phyloP scores from a whole-genome alignment of 2,329 filamentous ascomycete species.

The Trichoderma gracile region DNA sequence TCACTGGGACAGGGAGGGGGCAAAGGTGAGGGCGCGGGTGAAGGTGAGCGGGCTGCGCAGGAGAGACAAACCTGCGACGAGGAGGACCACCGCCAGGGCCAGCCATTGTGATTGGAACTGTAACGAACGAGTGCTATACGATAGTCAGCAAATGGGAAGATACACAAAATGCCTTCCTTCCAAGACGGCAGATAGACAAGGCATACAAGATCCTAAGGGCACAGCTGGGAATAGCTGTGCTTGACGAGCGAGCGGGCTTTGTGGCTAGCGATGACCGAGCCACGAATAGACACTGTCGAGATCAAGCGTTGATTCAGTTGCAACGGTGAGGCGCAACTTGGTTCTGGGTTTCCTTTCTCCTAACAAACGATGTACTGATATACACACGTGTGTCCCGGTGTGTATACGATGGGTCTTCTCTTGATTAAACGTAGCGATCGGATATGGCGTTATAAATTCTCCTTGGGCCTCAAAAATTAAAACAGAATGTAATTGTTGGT shows the following conservation, averaged over 20 bases:
- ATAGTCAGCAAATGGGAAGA: neutral
- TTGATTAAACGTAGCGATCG: conserved; percentile 41
- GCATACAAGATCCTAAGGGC: conserved; percentile 34
- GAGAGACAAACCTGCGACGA: conserved; percentile 58
- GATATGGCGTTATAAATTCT: conserved; percentile 31
- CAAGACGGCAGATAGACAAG: neutral
- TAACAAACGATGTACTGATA: neutral
- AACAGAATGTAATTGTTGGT: conserved; percentile 22
- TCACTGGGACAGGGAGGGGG: neutral
- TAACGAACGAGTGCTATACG: conserved; percentile 31
- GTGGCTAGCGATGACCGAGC: neutral
- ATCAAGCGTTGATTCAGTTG: neutral
- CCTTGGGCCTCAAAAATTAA: conserved; percentile 4
- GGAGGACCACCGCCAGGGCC: conserved; percentile 93
- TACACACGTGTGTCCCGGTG: neutral
- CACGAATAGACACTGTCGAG: neutral
- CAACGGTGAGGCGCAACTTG: neutral
- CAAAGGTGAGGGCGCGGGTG: neutral
- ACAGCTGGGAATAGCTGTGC: conserved; percentile 37
- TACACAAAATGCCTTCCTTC: neutral
- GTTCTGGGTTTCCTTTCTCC: neutral
- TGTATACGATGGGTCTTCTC: conserved; percentile 25
- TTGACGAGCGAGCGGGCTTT: conserved; percentile 41
- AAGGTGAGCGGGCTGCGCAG: neutral
- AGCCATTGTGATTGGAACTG: conserved; percentile 66